These are phyloP conservation scores for Trichoderma aggressivum DNA, from an alignment of 2,329 filamentous ascomycete genomes.

Conservation along the genomic window DNA sequence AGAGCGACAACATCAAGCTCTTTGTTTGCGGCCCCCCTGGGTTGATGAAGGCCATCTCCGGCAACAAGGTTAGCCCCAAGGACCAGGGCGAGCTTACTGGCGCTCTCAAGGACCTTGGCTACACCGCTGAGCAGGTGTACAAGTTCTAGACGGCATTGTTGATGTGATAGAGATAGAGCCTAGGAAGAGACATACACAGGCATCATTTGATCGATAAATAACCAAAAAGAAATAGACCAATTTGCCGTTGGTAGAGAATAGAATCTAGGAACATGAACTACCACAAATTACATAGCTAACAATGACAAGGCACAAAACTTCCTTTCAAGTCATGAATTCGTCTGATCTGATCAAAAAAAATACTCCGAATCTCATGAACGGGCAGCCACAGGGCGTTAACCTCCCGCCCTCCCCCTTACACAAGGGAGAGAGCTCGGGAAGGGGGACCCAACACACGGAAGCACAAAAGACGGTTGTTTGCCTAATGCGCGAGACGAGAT, in stretches of 20 bases:
- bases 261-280: not conserved
- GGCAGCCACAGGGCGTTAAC: not conserved
- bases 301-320: not conserved
- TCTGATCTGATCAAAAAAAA: not conserved
- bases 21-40: slow-evolving; percentile 94
- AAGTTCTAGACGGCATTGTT: slow-evolving; percentile 64
- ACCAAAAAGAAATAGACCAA: not conserved
- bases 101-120: slow-evolving; percentile 76
- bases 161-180: not conserved
- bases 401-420: not conserved
- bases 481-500: not conserved
- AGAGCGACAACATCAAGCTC: slow-evolving; percentile 88
- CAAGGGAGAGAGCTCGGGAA: not conserved
- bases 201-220: slow-evolving; percentile 8
- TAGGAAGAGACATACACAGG: not conserved
- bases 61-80: slow-evolving; percentile 82
- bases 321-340: not conserved
- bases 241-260: not conserved
- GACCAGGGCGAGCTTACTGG: slow-evolving; percentile 91
- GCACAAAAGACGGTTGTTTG: not conserved
- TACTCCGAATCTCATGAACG: not conserved
- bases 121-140: slow-evolving; percentile 74
- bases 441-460: not conserved
- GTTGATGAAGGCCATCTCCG: slow-evolving; percentile 90
- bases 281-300: not conserved